Evolutionary conservation across 1,139 yeast species (phyloP), one percentile per base, ranked within the genome.

Genomic region (Hansenula anomala): DNA sequence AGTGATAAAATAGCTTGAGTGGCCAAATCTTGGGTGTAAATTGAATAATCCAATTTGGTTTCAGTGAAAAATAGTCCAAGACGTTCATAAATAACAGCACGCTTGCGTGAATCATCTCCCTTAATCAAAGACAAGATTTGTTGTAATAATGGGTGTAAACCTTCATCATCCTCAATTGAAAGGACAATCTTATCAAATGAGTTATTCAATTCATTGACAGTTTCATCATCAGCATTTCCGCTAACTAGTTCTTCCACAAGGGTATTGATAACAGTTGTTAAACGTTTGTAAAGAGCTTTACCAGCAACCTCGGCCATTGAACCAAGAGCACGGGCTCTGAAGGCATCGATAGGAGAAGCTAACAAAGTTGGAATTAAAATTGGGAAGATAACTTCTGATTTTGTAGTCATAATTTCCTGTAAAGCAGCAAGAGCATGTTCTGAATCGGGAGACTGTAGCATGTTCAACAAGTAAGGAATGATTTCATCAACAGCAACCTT

Each of bases 221-320:
- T 60, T 16, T 60, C 64, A 25, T 55, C 59, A 33, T 73, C 66
- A 15, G 55, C 56, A 22, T 58, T 59, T 23, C 58, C 52, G 14
- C 66, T 55, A 14, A 78, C 59, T 36, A 84, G 63, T 23, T 89
- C 80, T 41, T 75, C 77, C 22, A 88, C 78, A 47, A 90, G 67
- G 0, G 94, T 70, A 53, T 80, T 80, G 47, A 90, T 75, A 46
- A 90, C 85, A 19, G 78, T 64, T 0, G 87, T 70, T 48, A 89
- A 69, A 48, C 92, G 77, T 55, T 73, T 80, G 67, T 80, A 81
- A 48, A 90, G 67, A 1, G 96, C 89, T 38, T 78, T 63, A 28
- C 97, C 97, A 19, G 97, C 97, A 34, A 87, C 96, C 38, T 85
- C 79, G 0, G 96, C 95, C 58, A 94, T 73, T 0, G 95, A 81